These are phyloP conservation scores for Funneliformis mosseae DNA, from an alignment of 192 early-diverging fungal species.

Conservation along the genomic window DNA sequence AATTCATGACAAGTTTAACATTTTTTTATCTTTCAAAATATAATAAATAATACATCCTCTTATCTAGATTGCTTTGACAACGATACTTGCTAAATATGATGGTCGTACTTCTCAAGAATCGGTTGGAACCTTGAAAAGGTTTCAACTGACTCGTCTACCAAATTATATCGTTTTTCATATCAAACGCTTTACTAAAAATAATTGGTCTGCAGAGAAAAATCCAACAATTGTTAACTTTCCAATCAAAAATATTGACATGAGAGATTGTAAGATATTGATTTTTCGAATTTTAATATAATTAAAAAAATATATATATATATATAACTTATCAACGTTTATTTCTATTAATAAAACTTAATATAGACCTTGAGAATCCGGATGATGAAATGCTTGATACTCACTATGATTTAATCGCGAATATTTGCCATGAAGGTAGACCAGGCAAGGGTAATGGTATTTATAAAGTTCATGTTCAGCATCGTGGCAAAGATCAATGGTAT, in stretches of 20 bases:
- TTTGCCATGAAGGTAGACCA: constrained; percentile 85
- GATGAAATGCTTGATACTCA: constrained; percentile 50
- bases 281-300: not conserved
- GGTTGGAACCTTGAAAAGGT: constrained; percentile 63
- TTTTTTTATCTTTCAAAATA: not conserved
- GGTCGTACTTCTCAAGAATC: constrained; percentile 67
- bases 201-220: constrained; percentile 87
- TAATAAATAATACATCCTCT: not conserved
- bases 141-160: constrained; percentile 76
- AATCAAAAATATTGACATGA: constrained; percentile 83
- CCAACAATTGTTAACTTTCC: constrained; percentile 97
- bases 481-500: constrained; percentile 88
- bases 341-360: not conserved
- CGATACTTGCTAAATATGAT: constrained; percentile 84
- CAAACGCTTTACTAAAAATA: constrained; percentile 87
- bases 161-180: constrained; percentile 89
- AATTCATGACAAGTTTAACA: not conserved
- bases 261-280: constrained; percentile 61
- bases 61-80: constrained; percentile 67
- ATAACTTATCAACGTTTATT: not conserved
- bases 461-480: constrained; percentile 78
- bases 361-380: constrained; percentile 45
- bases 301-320: constrained; percentile 1
- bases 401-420: constrained; percentile 91
- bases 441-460: constrained; percentile 69